Conservation (phyloP, 768 basidiomycete genomes). For the Imleria badia region DNA sequence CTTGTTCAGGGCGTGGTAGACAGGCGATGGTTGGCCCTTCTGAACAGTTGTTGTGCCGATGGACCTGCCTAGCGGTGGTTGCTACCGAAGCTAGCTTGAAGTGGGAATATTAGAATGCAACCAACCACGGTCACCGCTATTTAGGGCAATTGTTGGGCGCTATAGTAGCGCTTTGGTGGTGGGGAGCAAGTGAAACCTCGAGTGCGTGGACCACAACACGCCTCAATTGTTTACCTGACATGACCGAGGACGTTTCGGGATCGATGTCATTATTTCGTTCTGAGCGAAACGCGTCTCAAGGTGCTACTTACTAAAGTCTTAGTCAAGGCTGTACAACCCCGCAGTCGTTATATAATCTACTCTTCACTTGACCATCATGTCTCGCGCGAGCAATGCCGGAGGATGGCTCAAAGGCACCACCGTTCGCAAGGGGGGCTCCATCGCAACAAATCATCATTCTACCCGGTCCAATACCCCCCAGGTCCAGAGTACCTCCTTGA, state of each 20-base stretch:
- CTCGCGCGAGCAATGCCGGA: conserved; percentile 26
- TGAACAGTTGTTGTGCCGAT: not conserved
- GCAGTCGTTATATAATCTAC: conserved; percentile 11
- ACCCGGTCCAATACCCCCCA: conserved; percentile 68
- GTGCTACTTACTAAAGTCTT: not conserved
- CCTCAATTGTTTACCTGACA: not conserved
- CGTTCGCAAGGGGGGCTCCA: conserved; percentile 60
- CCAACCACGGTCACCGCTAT: not conserved
- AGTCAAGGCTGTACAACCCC: too few relatives aligned
- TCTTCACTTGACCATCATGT: conserved; percentile 24
- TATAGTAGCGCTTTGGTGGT: too few relatives aligned
- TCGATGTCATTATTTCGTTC: not conserved
- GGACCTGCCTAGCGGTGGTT: conserved; percentile 7
- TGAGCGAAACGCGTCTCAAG: conserved; percentile 14
- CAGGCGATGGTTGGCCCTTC: conserved; percentile 1
- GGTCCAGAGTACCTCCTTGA: conserved; percentile 69
- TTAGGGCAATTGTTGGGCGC: not conserved
- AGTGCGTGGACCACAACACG: not conserved
- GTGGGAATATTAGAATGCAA: conserved; percentile 11
- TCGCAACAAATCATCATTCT: conserved; percentile 40
- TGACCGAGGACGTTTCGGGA: too few relatives aligned
- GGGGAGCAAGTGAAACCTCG: not conserved
- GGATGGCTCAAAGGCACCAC: conserved; percentile 75
- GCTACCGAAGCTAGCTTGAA: conserved; percentile 9
- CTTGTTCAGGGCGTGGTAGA: conserved; percentile 10